Conservation (phyloP, 768 basidiomycete species). For the Collybia sordida region DNA sequence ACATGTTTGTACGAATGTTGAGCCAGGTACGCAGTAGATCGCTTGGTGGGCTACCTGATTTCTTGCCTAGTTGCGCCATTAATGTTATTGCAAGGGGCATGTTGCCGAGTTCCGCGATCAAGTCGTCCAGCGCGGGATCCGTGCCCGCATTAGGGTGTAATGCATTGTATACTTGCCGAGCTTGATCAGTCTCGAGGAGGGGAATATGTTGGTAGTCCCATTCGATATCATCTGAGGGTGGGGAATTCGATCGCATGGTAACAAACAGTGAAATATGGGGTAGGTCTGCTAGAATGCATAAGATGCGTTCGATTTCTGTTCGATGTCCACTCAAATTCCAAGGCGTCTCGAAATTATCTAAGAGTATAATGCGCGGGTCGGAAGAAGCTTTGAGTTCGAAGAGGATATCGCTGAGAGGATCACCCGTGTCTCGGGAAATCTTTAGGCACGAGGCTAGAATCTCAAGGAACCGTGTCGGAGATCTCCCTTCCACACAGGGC, state of each 20-base stretch:
- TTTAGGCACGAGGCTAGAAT: constrained; percentile 9
- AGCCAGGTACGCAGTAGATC: constrained; percentile 3
- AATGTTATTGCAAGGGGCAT: constrained; percentile 33
- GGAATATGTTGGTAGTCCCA: constrained; percentile 18
- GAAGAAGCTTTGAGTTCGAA: constrained; percentile 17
- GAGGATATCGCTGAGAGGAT: constrained; percentile 17
- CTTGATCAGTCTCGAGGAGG: constrained; percentile 14
- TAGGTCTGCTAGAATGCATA: background rate
- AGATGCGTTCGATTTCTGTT: constrained; percentile 23
- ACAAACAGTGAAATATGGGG: constrained; percentile 27
- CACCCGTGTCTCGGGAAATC: constrained; percentile 19
- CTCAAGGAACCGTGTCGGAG: constrained; percentile 1
- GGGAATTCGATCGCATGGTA: constrained; percentile 30
- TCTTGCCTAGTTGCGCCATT: constrained; percentile 22
- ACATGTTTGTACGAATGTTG: background rate
- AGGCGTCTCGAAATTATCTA: constrained; percentile 42
- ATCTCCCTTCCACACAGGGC: constrained; percentile 30
- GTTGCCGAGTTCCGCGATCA: constrained; percentile 22
- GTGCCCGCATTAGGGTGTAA: constrained; percentile 16
- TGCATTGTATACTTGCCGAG: constrained; percentile 17
- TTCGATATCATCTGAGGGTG: constrained; percentile 24
- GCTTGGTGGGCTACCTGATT: background rate
- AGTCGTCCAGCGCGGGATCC: constrained; percentile 17
- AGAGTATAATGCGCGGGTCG: constrained; percentile 26
- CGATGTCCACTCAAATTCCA: constrained; percentile 25